Percentiles rank a stretch among this genome's conserved stretches.
Evolutionary conservation across 2,329 filamentous ascomycete genomes (phyloP).

Genomic region (Pyrenochaeta sp.): DNA sequence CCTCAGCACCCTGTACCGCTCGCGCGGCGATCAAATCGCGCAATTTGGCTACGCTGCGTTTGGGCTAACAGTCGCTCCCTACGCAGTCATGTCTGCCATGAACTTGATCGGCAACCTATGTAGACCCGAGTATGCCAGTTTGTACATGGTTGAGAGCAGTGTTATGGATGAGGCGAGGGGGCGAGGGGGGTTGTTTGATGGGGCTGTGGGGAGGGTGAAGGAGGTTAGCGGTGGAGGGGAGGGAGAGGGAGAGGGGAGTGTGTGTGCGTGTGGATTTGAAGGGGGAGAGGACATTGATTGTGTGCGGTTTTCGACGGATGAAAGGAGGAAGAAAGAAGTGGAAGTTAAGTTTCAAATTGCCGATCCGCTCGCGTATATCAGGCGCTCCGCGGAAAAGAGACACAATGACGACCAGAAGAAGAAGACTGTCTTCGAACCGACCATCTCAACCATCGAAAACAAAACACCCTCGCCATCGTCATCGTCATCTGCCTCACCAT

Average conservation of each 20-base stretch:
- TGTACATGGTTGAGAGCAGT: slow-evolving; percentile 38
- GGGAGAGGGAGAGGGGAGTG: neutral
- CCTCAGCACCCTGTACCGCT: slow-evolving; percentile 35
- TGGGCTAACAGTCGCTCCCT: slow-evolving; percentile 48
- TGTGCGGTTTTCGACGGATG: slow-evolving; percentile 5
- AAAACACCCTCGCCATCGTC: no score
- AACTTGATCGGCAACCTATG: slow-evolving; percentile 41
- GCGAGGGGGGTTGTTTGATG: slow-evolving; percentile 33
- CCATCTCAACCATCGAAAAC: no score
- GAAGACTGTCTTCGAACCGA: neutral
- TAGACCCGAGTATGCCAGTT: slow-evolving; percentile 37
- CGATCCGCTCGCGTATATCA: no score
- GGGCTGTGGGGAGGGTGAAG: slow-evolving; percentile 25
- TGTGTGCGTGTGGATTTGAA: slow-evolving; percentile 3
- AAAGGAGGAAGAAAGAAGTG: neutral
- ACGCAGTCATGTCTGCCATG: slow-evolving; percentile 49
- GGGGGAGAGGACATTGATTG: slow-evolving; percentile 10
- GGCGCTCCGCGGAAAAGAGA: no score
- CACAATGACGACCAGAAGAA: neutral
- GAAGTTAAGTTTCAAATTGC: no score
- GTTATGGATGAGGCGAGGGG: slow-evolving; percentile 41
- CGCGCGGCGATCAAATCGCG: slow-evolving; percentile 39
- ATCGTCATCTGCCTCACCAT: neutral
- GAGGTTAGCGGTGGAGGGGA: slow-evolving; percentile 5
- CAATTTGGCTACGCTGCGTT: slow-evolving; percentile 49